phyloP scores from a whole-genome alignment of 2,329 filamentous ascomycete genomes.

The Aspergillaceae sp. region DNA sequence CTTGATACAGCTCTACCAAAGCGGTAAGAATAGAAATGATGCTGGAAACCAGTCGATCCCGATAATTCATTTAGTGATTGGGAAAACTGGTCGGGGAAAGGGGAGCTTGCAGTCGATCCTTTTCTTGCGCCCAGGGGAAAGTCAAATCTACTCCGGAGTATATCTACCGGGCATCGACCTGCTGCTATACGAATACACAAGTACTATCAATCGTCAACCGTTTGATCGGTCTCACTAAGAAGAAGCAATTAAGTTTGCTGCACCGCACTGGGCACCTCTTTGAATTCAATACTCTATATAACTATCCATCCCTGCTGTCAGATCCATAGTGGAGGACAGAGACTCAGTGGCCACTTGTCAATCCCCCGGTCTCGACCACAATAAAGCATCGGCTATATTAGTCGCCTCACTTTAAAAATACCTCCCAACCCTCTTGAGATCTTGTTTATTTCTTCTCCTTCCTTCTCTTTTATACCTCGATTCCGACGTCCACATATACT shows the following conservation, averaged over 20 bases:
- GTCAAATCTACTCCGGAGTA: not conserved
- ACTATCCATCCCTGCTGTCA: not conserved
- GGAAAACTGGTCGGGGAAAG: not conserved
- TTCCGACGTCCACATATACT: not conserved
- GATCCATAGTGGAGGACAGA: constrained; percentile 8
- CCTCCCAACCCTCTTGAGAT: constrained; percentile 2
- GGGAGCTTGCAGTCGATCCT: not conserved
- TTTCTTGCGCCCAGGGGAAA: not conserved
- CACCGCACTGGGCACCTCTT: not conserved
- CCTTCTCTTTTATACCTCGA: constrained; percentile 1
- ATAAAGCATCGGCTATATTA: too few species aligned
- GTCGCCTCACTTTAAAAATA: not conserved
- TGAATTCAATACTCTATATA: not conserved
- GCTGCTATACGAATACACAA: not conserved
- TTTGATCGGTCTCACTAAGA: not conserved
- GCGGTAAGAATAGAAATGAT: too few species aligned
- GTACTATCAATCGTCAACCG: not conserved
- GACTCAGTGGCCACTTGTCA: constrained; percentile 12
- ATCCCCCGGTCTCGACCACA: constrained; percentile 12
- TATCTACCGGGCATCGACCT: not conserved
- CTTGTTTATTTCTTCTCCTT: constrained; percentile 1
- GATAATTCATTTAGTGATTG: too few species aligned
- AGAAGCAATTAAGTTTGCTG: not conserved
- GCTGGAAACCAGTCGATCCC: too few species aligned
- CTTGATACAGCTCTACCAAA: not conserved